Base-by-base conservation (phyloP, 805 yeast species). In the Kodamaea hsintzibuensis region DNA sequence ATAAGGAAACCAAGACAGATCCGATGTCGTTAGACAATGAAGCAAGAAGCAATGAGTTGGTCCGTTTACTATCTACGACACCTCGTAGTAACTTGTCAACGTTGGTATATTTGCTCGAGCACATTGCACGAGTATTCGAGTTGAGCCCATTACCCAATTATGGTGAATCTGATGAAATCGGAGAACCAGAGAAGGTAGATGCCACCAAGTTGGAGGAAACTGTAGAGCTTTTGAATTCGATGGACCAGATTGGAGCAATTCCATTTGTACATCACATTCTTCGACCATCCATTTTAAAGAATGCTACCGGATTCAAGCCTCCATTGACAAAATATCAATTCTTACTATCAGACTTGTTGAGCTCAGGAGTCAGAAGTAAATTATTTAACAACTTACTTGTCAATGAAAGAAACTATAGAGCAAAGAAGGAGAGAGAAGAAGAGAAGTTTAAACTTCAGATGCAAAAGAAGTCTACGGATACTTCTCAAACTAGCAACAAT, bases 41-140 rank as follows among this genome's bases (percentile, higher is more conserved):
- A 8, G 48, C 52, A n/a, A 57, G 57, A 46, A 42, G 55, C 8
- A 50, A 44, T 2, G 68, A 71, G 25, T 47, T 70, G 8, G 42
- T 66, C 8, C 67, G 68, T 45, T 52, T 64, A 2, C 58, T 76
- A 33, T 58, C 70, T 1, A 52, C 74, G 0, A 66, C 74, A 7
- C 78, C 80, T 1, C 56, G 80, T 56, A 70, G 76, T 51, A 76
- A 76, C 50, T 59, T 74, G 47, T 61, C 75, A 30, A 67, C 79
- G 1, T 64, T 76, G 40, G 33, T 76, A 2, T 72, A 57, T 47
- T 39, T 76, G 2, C 51, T 75, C 48, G 78, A 74, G 53, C 77
- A 76, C 56, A 57, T 76, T 3, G 49, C 67, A 25, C 43, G 43
- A 10, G 65, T 62, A 1, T 73, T 64, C 53, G 59, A 51, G 0